Base-by-base conservation (phyloP, 805 yeast species). In the Saturnispora serradocipensis region DNA sequence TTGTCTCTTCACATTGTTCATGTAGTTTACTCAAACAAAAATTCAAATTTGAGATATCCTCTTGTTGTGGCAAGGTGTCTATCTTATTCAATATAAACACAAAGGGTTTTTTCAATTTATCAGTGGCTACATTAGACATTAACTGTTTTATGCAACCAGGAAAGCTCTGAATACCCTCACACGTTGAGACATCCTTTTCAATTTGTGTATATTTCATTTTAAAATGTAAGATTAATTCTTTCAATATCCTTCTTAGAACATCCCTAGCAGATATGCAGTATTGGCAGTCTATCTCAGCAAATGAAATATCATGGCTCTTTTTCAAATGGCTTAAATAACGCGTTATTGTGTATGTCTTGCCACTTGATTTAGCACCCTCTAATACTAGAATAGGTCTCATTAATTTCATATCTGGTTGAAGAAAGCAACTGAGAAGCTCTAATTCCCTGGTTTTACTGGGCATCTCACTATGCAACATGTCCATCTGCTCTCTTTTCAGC, bases 331-430 rank as follows among this genome's bases (percentile, higher is more conserved):
- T 46, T 15, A 76, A 58, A 53, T 66, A 74, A 16, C 58, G 51
- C 1, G 53, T 55, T 5, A 77, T 62, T 1, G 72, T 67, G 50
- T 62, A 64, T 2, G 80, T 63, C 56, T 78, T 78, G 0, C 83
- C 83, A 16, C 74, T 65, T 1, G 80, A 70, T 49, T 70, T 66
- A 52, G 72, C 69, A 0, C 83, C 82, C 57, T 76, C 79, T 3
- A 77, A 67, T 2, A 75, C 59, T 10, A 77, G 45, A 6, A 71
- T 60, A 1, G 75, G 71, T 0, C 67, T 64, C 62, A 68, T 65
- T 2, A 60, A 34, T 3, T 52, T 56, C 1, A 58, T 27, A 18
- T 68, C 65, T 9, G 60, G 60, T 7, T 67, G 59, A 1, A 77
- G 49, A 48, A 69, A 73, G 0, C 72, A 60, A 34, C 61, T 56